Evolutionary conservation across 345 rosid species (phyloP).

Genomic region (Acer saccharum): DNA sequence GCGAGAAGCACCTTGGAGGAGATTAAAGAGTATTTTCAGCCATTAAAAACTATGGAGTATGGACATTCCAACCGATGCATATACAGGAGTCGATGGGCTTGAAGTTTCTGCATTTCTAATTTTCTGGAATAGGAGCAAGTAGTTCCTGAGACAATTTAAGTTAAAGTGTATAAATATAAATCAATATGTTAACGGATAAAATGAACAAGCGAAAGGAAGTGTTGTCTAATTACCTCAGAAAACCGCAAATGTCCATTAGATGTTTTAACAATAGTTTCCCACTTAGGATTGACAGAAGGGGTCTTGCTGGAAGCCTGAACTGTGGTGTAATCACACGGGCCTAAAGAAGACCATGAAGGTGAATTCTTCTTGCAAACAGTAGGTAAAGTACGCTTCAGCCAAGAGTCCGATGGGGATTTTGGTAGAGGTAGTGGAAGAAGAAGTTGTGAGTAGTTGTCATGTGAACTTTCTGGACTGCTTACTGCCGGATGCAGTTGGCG

Average conservation of each 20-base stretch:
- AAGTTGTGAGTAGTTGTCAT: conserved; percentile 24
- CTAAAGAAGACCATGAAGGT: conserved; percentile 39
- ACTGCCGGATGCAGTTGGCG: conserved; percentile 25
- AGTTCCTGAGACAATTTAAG: conserved; percentile 32
- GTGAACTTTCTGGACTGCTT: conserved; percentile 30
- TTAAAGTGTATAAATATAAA: conserved; percentile 2
- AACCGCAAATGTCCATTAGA: conserved; percentile 58
- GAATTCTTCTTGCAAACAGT: conserved; percentile 51
- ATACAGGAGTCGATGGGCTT: conserved; percentile 11
- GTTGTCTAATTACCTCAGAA: conserved; percentile 55
- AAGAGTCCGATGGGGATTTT: conserved; percentile 89
- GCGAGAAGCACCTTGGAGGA: not conserved
- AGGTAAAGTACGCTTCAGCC: conserved; percentile 77
- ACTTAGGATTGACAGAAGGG: conserved; percentile 43
- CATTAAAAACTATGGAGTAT: not conserved
- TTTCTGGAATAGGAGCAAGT: conserved; percentile 47
- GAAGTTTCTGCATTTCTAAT: conserved; percentile 14
- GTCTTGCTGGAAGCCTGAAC: conserved; percentile 27
- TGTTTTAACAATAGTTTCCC: conserved; percentile 81
- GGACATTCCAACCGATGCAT: conserved; percentile 11
- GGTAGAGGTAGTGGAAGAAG: conserved; percentile 73
- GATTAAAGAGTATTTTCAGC: conserved; percentile 1
- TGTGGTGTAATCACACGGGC: conserved; percentile 25
- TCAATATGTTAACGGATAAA: not conserved
- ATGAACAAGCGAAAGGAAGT: not conserved